phyloP scores from a whole-genome alignment of 163 green algal species.

The Trebouxia gelatinosa region DNA sequence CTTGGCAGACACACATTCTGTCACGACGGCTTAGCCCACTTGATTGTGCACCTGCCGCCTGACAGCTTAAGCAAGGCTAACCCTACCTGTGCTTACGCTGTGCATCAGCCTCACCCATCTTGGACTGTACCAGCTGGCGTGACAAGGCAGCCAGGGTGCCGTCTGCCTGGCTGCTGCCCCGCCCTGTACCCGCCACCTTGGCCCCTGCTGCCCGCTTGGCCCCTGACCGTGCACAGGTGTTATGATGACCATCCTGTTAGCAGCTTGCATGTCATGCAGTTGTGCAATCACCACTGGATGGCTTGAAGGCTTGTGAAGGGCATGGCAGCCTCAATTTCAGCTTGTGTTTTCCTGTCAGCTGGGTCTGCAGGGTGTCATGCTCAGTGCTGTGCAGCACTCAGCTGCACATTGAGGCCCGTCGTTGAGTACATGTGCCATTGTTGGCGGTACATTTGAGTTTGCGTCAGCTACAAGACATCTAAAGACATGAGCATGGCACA shows the following conservation, averaged over 20 bases:
- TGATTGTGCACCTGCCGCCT: too few relatives aligned
- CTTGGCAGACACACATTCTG: too few relatives aligned
- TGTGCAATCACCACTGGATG: too few relatives aligned
- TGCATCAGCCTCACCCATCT: constrained; percentile 66
- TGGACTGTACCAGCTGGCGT: constrained; percentile 65
- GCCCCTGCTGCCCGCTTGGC: not conserved
- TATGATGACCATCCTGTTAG: too few relatives aligned
- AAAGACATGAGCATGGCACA: not conserved
- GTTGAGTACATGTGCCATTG: too few relatives aligned
- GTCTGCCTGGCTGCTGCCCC: constrained; percentile 10
- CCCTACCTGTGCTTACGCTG: constrained; percentile 70
- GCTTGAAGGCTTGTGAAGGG: too few relatives aligned
- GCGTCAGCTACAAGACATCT: not conserved
- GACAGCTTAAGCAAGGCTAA: too few relatives aligned
- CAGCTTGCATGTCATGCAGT: too few relatives aligned
- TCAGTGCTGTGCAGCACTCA: not conserved
- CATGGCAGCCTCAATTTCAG: not conserved
- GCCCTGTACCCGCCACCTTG: not conserved
- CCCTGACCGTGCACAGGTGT: not conserved
- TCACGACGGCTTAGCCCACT: too few relatives aligned
- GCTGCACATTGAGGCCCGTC: not conserved
- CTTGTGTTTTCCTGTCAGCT: not conserved
- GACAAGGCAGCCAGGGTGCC: constrained; percentile 43
- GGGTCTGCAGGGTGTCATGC: not conserved
- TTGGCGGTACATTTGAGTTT: too few relatives aligned